Conservation (phyloP, 2,329 filamentous ascomycete genomes). For the Zelopaecilomyces penicillatus region DNA sequence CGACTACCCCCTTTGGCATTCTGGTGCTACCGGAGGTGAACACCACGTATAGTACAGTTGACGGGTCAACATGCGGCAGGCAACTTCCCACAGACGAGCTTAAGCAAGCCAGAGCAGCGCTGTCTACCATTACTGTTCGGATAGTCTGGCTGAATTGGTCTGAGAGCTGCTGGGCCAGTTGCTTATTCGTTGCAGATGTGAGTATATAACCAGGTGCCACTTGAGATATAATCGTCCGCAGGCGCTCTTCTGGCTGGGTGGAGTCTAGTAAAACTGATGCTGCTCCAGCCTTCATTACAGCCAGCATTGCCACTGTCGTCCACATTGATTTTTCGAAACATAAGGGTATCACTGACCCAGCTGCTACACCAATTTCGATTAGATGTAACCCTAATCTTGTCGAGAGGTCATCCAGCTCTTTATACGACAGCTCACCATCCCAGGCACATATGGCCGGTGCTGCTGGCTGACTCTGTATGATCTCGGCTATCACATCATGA, state of each 20-base stretch:
- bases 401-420: constrained; percentile 7
- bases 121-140: neutral
- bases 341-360: constrained; percentile 18
- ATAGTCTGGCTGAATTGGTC: neutral
- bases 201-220: constrained; percentile 6
- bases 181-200: constrained; percentile 6
- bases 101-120: neutral
- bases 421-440: constrained; percentile 17
- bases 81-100: no score
- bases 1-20: constrained; percentile 16
- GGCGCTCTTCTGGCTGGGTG: neutral
- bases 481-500: constrained; percentile 15
- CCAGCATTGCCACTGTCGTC: constrained; percentile 20
- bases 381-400: constrained; percentile 6
- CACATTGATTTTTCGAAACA: constrained; percentile 27
- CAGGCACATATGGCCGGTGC: constrained; percentile 15
- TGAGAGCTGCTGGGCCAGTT: neutral
- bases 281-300: constrained; percentile 22
- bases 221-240: neutral
- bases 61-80: neutral
- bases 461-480: constrained; percentile 4
- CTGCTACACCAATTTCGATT: constrained; percentile 11
- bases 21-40: constrained; percentile 15
- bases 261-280: constrained; percentile 6
- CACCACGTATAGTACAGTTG: constrained; percentile 11